Percentiles rank a stretch among this genome's conserved stretches.
Conservation (phyloP, 257 asterid genomes). For the Pogostemon cablin region DNA sequence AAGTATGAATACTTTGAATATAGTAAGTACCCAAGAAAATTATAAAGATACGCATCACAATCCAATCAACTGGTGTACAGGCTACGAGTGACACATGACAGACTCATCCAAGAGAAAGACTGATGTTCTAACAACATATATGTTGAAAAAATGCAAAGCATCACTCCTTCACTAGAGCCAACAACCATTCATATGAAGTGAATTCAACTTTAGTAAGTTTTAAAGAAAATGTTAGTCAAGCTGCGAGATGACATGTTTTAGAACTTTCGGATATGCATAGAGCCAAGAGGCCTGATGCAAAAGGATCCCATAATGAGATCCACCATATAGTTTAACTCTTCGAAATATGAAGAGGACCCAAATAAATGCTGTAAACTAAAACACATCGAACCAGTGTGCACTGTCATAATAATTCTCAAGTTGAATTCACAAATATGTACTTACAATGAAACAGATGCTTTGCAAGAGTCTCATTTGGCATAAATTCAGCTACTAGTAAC, state of each 20-base stretch:
- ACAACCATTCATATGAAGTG: conserved; percentile 3
- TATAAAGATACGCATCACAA: not conserved
- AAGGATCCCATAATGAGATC: too few relatives aligned
- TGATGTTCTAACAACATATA: not conserved
- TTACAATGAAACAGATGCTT: conserved; percentile 96
- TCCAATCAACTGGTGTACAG: not conserved
- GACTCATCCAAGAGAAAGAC: not conserved
- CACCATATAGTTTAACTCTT: not conserved
- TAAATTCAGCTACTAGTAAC: conserved; percentile 90
- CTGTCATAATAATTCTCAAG: not conserved
- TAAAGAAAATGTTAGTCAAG: conserved; percentile 19
- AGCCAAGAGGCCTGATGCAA: not conserved
- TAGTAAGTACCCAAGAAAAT: not conserved
- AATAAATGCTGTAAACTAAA: conserved; percentile 2
- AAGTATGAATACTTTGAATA: not conserved
- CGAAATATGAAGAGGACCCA: not conserved
- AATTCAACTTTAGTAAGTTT: not conserved
- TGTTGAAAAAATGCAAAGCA: conserved; percentile 5
- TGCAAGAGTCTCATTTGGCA: conserved; percentile 97
- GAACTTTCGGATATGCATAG: not conserved
- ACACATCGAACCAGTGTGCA: not conserved
- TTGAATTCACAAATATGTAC: conserved; percentile 33
- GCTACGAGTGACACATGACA: not conserved
- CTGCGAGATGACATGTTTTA: not conserved
- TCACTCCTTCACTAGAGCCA: not conserved